Evolutionary conservation across 768 basidiomycete species (phyloP), one percentile per base, ranked within the genome.

Genomic region (Agrocybe praecox): DNA sequence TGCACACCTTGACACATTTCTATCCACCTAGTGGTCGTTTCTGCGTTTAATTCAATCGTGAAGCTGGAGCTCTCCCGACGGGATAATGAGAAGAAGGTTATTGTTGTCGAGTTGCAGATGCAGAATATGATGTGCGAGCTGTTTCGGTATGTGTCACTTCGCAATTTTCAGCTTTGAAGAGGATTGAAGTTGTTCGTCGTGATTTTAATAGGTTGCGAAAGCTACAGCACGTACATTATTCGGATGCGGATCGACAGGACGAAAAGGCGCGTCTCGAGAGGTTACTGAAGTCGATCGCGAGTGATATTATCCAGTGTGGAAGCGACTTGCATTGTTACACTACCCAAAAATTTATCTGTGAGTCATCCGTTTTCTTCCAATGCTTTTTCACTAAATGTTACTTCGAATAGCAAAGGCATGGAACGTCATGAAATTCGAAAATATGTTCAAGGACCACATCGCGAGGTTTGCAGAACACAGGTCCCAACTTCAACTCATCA

Each of bases 81-180:
- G 15, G 76, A 78, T 17, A 81, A 80, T 46, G 75, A 80, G 53
- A 74, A 72, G 59, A 78, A 76, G 56, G 72, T 81, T 23, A 49
- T 74, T 17, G 61, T 67, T 0, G 65, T 82, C 10, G 69, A 73
- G 49, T 45, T 74, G 7, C 72, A 75, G 60, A 81, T 81, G 76
- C 70, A 68, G 47, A 72, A 78, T 44, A 77, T 76, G 75, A 74
- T 81, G 72, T 56, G 60, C 2, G 68, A 69, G 5, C 67, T 81
- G 9, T 66, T 80, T 15, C 72, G 76, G 79, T 80, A 56, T 9
- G 77, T 40, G n/a, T n/a, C n/a, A n/a, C n/a, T n/a, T n/a, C n/a
- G n/a, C n/a, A n/a, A n/a, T n/a, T 15, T 9, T 9, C 2, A 24
- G 15, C 7, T 11, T 47, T 9, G 18, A 14, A 22, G 12, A 14